Evolutionary conservation across 2,329 filamentous ascomycete species (phyloP).

Genomic region (Talaromyces pinophilus): DNA sequence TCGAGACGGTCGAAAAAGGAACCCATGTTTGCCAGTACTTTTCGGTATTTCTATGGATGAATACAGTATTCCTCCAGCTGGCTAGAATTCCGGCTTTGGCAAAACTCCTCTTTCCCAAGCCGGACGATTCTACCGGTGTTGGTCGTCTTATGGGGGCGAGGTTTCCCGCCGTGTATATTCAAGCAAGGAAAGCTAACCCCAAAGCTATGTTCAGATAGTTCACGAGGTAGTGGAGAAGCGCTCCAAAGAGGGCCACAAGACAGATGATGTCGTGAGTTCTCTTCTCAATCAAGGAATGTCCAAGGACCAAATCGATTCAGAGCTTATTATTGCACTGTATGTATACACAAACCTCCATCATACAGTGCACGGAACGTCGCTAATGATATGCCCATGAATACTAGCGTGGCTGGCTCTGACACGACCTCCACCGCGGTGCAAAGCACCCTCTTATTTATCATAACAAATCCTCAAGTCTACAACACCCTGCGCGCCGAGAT

Average conservation of each 20-base stretch:
- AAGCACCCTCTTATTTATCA: conserved; percentile 11
- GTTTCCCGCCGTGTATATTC: too few species aligned
- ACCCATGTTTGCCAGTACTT: conserved; percentile 11
- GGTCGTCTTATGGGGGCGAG: conserved; percentile 10
- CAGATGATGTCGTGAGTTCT: conserved; percentile 3
- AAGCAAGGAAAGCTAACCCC: too few species aligned
- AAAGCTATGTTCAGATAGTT: not conserved
- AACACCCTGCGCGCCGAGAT: conserved; percentile 26
- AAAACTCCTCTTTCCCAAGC: conserved; percentile 1
- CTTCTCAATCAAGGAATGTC: conserved; percentile 10
- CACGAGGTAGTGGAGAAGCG: conserved; percentile 1
- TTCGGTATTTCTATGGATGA: conserved; percentile 9
- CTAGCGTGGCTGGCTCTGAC: conserved; percentile 26
- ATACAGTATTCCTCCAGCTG: conserved; percentile 1
- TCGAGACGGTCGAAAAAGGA: conserved; percentile 5
- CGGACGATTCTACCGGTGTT: not conserved
- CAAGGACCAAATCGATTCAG: conserved; percentile 3
- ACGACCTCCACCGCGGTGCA: conserved; percentile 27
- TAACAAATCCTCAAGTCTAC: conserved; percentile 14
- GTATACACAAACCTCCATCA: not conserved
- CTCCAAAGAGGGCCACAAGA: not conserved
- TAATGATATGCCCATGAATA: too few species aligned
- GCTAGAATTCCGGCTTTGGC: conserved; percentile 11
- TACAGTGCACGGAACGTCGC: too few species aligned
- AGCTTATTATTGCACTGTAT: conserved; percentile 14